These are phyloP conservation scores for Capsella rubella DNA, from an alignment of 441 rosid species.

Conservation along the genomic window DNA sequence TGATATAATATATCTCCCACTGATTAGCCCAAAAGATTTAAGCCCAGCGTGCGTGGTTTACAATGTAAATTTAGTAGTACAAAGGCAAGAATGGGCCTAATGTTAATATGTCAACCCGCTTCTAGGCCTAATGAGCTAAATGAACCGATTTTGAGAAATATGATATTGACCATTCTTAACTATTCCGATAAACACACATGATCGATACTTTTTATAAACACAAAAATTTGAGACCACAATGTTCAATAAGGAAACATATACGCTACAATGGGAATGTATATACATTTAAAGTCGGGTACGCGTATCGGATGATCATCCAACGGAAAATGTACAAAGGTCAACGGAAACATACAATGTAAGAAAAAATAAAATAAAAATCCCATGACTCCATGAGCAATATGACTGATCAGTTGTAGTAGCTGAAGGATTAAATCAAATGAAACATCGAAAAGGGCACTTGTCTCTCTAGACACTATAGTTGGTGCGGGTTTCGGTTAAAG, in stretches of 20 bases:
- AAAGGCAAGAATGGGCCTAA: conserved; percentile 1
- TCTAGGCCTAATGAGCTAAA: background rate
- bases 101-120: background rate
- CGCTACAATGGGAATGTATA: background rate
- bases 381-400: background rate
- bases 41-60: background rate
- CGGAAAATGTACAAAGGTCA: background rate
- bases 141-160: background rate
- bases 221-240: background rate
- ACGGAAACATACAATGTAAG: background rate
- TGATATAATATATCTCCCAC: too few relatives aligned
- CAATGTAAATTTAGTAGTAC: background rate
- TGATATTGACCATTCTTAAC: background rate
- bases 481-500: conserved; percentile 41
- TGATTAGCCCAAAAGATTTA: background rate
- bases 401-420: conserved; percentile 13
- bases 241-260: background rate
- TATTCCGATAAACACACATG: background rate
- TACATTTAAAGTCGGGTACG: background rate
- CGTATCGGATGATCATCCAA: background rate
- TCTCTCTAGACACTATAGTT: conserved; percentile 31
- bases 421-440: conserved; percentile 20
- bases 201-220: background rate
- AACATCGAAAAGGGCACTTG: conserved; percentile 34
- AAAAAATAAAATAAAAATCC: background rate